Evolutionary conservation across 2,329 filamentous ascomycete genomes (phyloP).

Genomic region (Herpotrichia juniperi): DNA sequence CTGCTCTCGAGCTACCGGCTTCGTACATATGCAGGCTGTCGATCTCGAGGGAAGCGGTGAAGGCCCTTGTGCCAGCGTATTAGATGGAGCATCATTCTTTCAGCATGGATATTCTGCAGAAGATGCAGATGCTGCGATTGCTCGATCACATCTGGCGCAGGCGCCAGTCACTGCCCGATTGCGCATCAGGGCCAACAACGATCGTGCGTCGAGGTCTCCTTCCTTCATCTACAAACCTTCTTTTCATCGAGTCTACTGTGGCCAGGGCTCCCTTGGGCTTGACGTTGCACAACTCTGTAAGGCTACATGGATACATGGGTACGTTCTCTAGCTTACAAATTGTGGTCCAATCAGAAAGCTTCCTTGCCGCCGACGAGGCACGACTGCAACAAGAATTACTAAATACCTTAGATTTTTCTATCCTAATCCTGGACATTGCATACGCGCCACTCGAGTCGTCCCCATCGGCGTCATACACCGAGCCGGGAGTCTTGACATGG

Average conservation of each 20-base stretch:
- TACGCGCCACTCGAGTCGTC: conserved; percentile 7
- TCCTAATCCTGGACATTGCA: conserved; percentile 7
- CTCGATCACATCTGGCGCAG: not conserved
- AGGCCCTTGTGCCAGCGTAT: not conserved
- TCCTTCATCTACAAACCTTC: not conserved
- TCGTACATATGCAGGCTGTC: not conserved
- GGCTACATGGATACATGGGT: conserved; percentile 14
- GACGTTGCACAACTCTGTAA: conserved; percentile 8
- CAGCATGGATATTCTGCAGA: not conserved
- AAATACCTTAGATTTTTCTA: not conserved
- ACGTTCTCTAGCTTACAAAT: conserved; percentile 18
- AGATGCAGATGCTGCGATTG: not conserved
- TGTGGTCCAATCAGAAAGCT: conserved; percentile 14
- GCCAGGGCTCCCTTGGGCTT: conserved; percentile 3
- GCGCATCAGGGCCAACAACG: not conserved
- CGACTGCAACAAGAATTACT: not conserved
- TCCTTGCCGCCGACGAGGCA: conserved; percentile 12
- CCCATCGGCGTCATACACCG: not conserved
- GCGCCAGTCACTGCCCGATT: not conserved
- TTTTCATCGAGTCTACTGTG: not conserved
- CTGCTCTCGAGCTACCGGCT: not conserved
- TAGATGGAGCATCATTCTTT: not conserved
- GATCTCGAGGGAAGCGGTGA: conserved; percentile 10
- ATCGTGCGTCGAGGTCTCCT: not conserved
- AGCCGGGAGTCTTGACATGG: not conserved